These are phyloP conservation scores for Bretziella fagacearum DNA, from an alignment of 2,329 filamentous ascomycete genomes.

Conservation along the genomic window DNA sequence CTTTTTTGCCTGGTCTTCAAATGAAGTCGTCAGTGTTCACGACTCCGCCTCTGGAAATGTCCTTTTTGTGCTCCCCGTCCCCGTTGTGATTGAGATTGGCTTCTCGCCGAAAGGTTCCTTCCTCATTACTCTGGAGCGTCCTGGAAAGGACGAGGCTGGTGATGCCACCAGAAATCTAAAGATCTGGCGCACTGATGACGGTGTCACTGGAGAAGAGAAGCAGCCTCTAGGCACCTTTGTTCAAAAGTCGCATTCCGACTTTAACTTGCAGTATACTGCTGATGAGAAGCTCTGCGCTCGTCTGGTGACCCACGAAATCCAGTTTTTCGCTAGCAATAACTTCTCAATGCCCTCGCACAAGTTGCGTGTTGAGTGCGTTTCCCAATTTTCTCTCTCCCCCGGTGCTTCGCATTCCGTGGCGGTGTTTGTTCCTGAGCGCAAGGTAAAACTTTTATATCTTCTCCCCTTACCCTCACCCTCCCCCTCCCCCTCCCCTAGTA, in stretches of 20 bases:
- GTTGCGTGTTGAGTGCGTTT: constrained; percentile 75
- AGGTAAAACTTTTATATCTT: constrained; percentile 38
- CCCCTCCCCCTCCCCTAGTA: neutral
- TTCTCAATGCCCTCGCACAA: constrained; percentile 86
- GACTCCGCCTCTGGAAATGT: constrained; percentile 62
- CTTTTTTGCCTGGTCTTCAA: constrained; percentile 89
- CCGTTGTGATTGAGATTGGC: constrained; percentile 82
- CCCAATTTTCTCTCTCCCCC: constrained; percentile 77
- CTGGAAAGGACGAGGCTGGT: constrained; percentile 62
- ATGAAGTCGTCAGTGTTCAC: constrained; percentile 69
- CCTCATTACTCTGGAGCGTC: constrained; percentile 91
- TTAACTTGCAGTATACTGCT: constrained; percentile 92
- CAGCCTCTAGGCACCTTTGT: constrained; percentile 76
- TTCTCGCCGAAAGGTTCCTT: constrained; percentile 89
- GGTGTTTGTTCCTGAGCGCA: constrained; percentile 87
- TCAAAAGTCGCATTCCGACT: constrained; percentile 86
- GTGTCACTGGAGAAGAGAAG: constrained; percentile 44
- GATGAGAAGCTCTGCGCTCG: constrained; percentile 91
- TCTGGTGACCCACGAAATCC: constrained; percentile 89
- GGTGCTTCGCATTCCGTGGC: constrained; percentile 84
- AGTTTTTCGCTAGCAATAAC: constrained; percentile 85
- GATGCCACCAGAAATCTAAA: constrained; percentile 53
- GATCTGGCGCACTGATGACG: constrained; percentile 75
- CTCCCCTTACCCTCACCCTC: too few relatives aligned
- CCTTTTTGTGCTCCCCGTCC: constrained; percentile 56